Evolutionary conservation across 805 yeast species (phyloP).

Genomic region (Sungouiella thailandica): DNA sequence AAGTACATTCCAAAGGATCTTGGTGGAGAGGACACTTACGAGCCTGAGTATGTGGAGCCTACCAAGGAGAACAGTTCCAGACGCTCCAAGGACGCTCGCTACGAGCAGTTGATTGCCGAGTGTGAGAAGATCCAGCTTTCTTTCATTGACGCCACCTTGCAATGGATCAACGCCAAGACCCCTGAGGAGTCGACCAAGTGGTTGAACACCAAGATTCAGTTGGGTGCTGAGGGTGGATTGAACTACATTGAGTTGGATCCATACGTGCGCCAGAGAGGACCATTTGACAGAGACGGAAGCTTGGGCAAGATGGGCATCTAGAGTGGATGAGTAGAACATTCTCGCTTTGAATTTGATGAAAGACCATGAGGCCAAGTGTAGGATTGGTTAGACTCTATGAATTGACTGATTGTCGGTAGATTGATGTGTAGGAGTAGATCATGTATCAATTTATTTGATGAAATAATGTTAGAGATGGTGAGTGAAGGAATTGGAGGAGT

Average conservation of each 20-base stretch:
- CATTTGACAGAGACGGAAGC: conserved; percentile 15
- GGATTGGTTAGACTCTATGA: too few relatives aligned
- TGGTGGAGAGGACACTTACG: conserved; percentile 68
- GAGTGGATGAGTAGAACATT: too few relatives aligned
- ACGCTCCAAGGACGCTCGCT: conserved; percentile 33
- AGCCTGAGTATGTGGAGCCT: conserved; percentile 62
- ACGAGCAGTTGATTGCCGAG: conserved; percentile 41
- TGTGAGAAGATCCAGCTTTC: conserved; percentile 50
- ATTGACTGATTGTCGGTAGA: too few relatives aligned
- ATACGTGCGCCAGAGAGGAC: conserved; percentile 13
- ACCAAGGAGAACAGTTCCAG: conserved; percentile 45
- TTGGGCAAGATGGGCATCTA: conserved; percentile 8
- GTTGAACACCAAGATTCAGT: conserved; percentile 47
- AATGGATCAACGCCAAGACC: conserved; percentile 73
- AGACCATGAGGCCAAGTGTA: too few relatives aligned
- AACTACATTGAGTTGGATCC: conserved; percentile 60
- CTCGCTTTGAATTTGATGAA: too few relatives aligned
- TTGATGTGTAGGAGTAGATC: too few relatives aligned
- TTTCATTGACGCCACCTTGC: conserved; percentile 60
- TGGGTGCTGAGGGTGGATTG: conserved; percentile 49
- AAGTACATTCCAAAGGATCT: conserved; percentile 60
- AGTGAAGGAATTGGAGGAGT: too few relatives aligned
- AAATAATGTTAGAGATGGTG: too few relatives aligned
- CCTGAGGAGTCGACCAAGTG: conserved; percentile 44
- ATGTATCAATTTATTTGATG: too few relatives aligned